Conservation (phyloP, 305 asterid genomes). For the Vinca major region DNA sequence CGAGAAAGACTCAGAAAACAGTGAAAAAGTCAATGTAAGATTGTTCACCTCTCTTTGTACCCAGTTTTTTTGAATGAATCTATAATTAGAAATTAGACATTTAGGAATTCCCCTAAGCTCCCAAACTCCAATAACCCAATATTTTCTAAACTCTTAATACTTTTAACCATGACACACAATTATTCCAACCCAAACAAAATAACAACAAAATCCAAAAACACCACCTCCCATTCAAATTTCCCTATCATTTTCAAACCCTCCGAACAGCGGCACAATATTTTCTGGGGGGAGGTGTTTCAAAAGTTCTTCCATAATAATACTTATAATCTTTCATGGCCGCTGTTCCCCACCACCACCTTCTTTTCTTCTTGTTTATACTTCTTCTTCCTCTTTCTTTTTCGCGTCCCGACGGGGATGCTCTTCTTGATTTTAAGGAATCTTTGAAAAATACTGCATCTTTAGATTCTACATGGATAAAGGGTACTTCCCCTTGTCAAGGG, state of each 20-base stretch:
- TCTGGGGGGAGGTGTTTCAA: constrained; percentile 25
- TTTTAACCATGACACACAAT: constrained; percentile 22
- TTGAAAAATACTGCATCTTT: constrained; percentile 37
- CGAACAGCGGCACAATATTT: constrained; percentile 34
- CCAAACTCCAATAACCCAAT: constrained; percentile 12
- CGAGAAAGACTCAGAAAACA: constrained; percentile 15
- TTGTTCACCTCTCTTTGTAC: constrained; percentile 15
- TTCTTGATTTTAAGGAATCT: constrained; percentile 48
- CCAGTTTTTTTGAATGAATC: constrained; percentile 6
- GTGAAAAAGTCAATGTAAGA: constrained; percentile 24
- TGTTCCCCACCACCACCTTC: constrained; percentile 33
- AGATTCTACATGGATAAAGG: constrained; percentile 47
- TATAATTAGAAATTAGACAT: not conserved
- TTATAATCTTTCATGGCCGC: constrained; percentile 29
- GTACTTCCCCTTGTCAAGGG: constrained; percentile 46
- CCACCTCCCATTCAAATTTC: constrained; percentile 20
- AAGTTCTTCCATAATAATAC: constrained; percentile 1
- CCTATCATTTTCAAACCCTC: constrained; percentile 24
- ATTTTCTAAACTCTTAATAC: constrained; percentile 17
- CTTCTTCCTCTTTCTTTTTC: constrained; percentile 17
- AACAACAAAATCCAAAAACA: constrained; percentile 13
- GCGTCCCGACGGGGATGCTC: constrained; percentile 36
- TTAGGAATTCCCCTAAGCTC: constrained; percentile 2
- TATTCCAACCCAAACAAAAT: constrained; percentile 20
- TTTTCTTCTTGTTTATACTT: constrained; percentile 18